A percentile compares a stretch with the other conserved stretches of the same genome.
These are phyloP conservation scores for Aspergillus heteromorphus DNA, from an alignment of 495 filamentous ascomycete genomes.

Conservation along the genomic window DNA sequence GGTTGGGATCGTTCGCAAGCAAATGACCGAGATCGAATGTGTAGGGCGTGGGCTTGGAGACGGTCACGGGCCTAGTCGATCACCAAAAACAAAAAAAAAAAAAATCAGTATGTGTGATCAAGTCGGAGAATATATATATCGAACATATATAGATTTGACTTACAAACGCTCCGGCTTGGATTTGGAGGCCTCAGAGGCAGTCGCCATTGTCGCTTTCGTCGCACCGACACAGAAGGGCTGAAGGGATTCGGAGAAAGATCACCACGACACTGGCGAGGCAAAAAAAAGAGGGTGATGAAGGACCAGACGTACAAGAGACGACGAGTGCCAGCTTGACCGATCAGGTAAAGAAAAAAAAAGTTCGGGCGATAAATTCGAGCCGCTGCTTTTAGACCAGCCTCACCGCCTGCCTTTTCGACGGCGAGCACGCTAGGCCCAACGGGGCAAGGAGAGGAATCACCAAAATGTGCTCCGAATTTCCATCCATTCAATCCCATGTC, in stretches of 20 bases:
- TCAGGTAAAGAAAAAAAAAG: conserved; percentile 21
- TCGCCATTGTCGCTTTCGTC: conserved; percentile 25
- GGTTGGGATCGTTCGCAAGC: conserved; percentile 75
- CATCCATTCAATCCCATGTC: conserved; percentile 14
- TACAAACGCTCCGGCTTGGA: conserved; percentile 42
- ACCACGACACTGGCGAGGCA: background rate
- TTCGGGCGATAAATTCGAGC: conserved; percentile 18
- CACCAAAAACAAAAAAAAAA: too few relatives aligned
- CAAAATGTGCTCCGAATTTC: conserved; percentile 30
- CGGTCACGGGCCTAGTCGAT: conserved; percentile 49
- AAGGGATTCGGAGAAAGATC: background rate
- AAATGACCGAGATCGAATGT: conserved; percentile 90
- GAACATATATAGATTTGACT: conserved; percentile 8
- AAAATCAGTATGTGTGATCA: conserved; percentile 2
- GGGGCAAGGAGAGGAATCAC: conserved; percentile 19
- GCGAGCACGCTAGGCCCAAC: conserved; percentile 21
- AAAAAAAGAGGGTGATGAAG: background rate
- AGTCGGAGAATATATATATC: background rate
- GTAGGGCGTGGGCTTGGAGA: conserved; percentile 80
- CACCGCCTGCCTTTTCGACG: conserved; percentile 14
- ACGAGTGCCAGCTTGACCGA: too few relatives aligned
- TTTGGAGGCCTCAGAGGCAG: conserved; percentile 19
- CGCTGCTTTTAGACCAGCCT: conserved; percentile 12
- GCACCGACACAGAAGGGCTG: background rate
- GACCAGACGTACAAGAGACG: too few relatives aligned